Evolutionary conservation across 2,329 filamentous ascomycete species (phyloP), one percentile per base, ranked within the genome.

Genomic region (Aaosphaeria arxii): DNA sequence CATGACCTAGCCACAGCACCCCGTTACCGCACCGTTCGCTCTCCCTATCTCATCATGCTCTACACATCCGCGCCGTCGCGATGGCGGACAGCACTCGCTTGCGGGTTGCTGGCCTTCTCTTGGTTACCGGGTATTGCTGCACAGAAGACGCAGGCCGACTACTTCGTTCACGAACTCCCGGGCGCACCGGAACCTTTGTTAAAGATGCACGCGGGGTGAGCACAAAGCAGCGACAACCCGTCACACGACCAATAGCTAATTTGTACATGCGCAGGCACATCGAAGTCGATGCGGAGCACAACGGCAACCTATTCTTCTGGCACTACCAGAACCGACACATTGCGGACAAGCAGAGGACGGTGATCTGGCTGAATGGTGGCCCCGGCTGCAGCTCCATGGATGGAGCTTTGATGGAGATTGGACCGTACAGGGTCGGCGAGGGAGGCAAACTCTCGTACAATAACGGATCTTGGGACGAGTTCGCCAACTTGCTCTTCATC

Each of bases 271-370:
- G 44, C 67, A 96, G 91, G 46, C 94, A 99, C 75, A 87, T 99
- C 70, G 91, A 97, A 73, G 81, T 99, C 62, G 88, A 85, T 32
- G 82, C 87, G 17, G 85, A 90, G 57, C 82, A 87, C 69, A 90
- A 97, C 67, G 92, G 90, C 59, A 95, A 97, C 71, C 75, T 99
- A 13, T 99, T 97, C 78, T 99, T 99, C 78, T 99, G 94, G 94
- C 89, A 96, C 65, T 96, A 89, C 68, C 85, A 96, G 68, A 97
- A 97, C 68, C 83, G 89, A 58, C 94, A 99, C 70, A 96, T 99
- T 58, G 92, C 91, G 48, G 89, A 97, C 67, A 84, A 82, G 60
- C 89, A 94, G 69, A 84, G 94, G 49, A 96, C 91, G 3, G 88
- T 99, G 7, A 85, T 99, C 63, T 99, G 95, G 94, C 75, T 99